Evolutionary conservation across 2,329 filamentous ascomycete genomes (phyloP), one percentile per base, ranked within the genome.

Genomic region (Achaetomium macrosporum): DNA sequence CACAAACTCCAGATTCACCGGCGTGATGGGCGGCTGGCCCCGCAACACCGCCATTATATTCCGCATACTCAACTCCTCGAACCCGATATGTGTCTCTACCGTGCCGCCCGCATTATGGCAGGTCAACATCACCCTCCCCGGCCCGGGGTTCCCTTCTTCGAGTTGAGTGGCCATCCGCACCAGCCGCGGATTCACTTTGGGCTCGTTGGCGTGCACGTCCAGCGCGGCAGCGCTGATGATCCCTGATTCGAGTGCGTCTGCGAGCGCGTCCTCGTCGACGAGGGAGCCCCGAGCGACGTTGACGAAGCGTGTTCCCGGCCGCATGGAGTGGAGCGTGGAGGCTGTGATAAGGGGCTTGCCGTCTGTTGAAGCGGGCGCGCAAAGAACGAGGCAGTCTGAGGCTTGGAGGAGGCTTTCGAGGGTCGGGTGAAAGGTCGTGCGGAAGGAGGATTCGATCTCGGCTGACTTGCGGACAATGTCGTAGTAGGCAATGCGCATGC

Each of bases 51-150:
- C 76, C 68, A 84, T 70, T 46, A 87, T 75, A 64, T 87, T 88
- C 61, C 80, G 72, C 76, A 88, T 85, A 33, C 78, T 79, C 64
- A 86, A 62, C 65, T 79, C 76, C 70, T 87, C 84, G 59, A 87
- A 85, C 4, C 79, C 82, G n/a, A 77, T 65, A 61, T 83, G 81
- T 56, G 83, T 83, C 65, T 85, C 82, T 13, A 85, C 73, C 35
- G 82, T 85, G 3, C 82, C 82, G 0, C 83, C 83, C 1, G 83
- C 84, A 58, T 85, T 85, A 64, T 87, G 84, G 48, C 81, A 80
- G n/a, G 84, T 81, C 50, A 87, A 64, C 69, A 83, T 75, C 0
- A 79, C 79, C 56, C 74, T 75, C 0, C 71, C 69, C 7, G 63
- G 61, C 4, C 49, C 41, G 9, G 42, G 51, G 47, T 13, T 1